These are phyloP conservation scores for Penicillium argentinense DNA, from an alignment of 495 filamentous ascomycete species.

Conservation along the genomic window DNA sequence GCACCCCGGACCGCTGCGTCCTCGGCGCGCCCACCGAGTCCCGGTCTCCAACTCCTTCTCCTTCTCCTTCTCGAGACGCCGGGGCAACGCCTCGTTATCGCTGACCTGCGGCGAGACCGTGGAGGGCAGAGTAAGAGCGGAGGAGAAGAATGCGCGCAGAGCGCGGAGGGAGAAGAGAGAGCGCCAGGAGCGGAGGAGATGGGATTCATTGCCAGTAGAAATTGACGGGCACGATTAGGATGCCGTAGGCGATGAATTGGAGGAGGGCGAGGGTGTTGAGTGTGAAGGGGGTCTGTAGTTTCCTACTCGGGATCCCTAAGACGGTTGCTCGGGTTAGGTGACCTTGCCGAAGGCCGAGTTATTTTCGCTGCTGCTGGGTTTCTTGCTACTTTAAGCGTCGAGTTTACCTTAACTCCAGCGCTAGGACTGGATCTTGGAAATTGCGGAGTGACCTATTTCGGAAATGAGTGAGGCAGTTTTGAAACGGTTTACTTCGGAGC, in stretches of 20 bases:
- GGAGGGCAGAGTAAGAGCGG: constrained; percentile 22
- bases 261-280: constrained; percentile 65
- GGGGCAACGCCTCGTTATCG: constrained; percentile 32
- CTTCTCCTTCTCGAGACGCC: constrained; percentile 52
- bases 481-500: too few relatives aligned
- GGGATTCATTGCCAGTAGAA: constrained; percentile 76
- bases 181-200: constrained; percentile 52
- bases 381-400: too few relatives aligned
- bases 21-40: constrained; percentile 14
- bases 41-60: constrained; percentile 30
- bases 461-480: too few relatives aligned
- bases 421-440: too few relatives aligned
- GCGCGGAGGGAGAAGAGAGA: constrained; percentile 19
- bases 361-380: too few relatives aligned
- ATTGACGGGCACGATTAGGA: constrained; percentile 83
- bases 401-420: too few relatives aligned
- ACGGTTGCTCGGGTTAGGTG: too few relatives aligned
- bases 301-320: too few relatives aligned
- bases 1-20: constrained; percentile 34
- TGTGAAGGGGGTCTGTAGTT: constrained; percentile 29
- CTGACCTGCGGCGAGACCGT: constrained; percentile 13
- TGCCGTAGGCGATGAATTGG: constrained; percentile 75
- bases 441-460: too few relatives aligned
- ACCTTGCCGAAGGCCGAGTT: too few relatives aligned
- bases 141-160: constrained; percentile 9